Evolutionary conservation across 768 basidiomycete species (phyloP).

Genomic region (Leccinum uliginosum): DNA sequence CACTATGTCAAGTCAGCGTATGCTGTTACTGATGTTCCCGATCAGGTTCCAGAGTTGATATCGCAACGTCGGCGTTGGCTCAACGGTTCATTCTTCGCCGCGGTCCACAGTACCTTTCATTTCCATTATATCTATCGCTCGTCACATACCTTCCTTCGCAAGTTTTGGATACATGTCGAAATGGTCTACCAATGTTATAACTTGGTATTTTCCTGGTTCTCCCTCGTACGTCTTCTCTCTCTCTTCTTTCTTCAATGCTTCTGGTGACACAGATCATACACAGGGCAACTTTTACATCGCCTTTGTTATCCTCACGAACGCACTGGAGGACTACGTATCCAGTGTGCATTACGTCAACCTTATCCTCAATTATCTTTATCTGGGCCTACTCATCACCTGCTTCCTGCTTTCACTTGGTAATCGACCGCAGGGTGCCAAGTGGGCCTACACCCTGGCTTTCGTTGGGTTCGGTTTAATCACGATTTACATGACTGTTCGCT

Average conservation of each 20-base stretch:
- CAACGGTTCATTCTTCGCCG: constrained; percentile 98
- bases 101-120: constrained; percentile 85
- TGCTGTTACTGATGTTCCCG: constrained; percentile 90
- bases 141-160: constrained; percentile 74
- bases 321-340: constrained; percentile 61
- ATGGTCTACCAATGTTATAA: constrained; percentile 89
- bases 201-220: constrained; percentile 89
- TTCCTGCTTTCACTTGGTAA: constrained; percentile 89
- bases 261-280: background rate
- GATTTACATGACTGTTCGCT: constrained; percentile 88
- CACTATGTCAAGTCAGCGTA: constrained; percentile 97
- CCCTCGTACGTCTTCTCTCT: constrained; percentile 48
- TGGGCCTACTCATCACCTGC: constrained; percentile 82
- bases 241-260: background rate
- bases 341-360: constrained; percentile 72
- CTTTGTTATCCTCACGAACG: constrained; percentile 69
- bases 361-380: constrained; percentile 81
- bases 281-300: constrained; percentile 91
- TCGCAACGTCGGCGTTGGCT: constrained; percentile 95
- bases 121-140: constrained; percentile 96
- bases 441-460: constrained; percentile 81
- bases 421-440: constrained; percentile 85
- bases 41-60: constrained; percentile 91
- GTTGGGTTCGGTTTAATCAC: constrained; percentile 88
- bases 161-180: constrained; percentile 94